Percentiles rank a stretch among this genome's conserved stretches.
Evolutionary conservation across 192 early-diverging fungal species (phyloP).

Genomic region (Backusella liffmaniae): DNA sequence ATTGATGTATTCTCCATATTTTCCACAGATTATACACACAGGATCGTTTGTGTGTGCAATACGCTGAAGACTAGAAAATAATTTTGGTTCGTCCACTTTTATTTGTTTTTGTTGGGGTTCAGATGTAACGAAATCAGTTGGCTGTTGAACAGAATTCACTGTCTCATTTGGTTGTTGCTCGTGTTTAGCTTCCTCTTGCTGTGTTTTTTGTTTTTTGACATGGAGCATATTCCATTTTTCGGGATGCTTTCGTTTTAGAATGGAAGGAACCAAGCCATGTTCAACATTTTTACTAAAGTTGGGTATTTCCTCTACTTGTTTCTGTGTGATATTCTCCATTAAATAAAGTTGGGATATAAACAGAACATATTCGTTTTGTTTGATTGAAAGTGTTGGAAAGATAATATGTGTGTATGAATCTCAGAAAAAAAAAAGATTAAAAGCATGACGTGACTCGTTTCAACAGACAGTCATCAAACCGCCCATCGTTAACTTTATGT

Average conservation of each 20-base stretch:
- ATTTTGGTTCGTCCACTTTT: not conserved
- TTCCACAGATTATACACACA: slow-evolving; percentile 41
- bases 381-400: not conserved
- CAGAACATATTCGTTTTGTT: not conserved
- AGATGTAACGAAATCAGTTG: not conserved
- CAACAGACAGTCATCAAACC: no score
- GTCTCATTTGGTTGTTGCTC: not conserved
- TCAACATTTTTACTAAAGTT: not conserved
- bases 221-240: not conserved
- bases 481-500: no score
- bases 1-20: slow-evolving; percentile 47
- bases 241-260: slow-evolving; percentile 1
- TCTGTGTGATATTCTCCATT: not conserved
- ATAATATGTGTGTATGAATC: not conserved
- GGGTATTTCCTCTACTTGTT: not conserved
- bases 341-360: not conserved
- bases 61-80: slow-evolving; percentile 31
- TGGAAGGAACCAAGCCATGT: not conserved
- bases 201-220: not conserved
- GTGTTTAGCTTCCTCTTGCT: not conserved
- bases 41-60: slow-evolving; percentile 29
- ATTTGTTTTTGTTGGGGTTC: not conserved
- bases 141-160: not conserved
- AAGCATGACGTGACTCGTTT: no score
- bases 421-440: no score